Evolutionary conservation across 768 basidiomycete genomes (phyloP), one percentile per base, ranked within the genome.

Genomic region (Terana coerulea): DNA sequence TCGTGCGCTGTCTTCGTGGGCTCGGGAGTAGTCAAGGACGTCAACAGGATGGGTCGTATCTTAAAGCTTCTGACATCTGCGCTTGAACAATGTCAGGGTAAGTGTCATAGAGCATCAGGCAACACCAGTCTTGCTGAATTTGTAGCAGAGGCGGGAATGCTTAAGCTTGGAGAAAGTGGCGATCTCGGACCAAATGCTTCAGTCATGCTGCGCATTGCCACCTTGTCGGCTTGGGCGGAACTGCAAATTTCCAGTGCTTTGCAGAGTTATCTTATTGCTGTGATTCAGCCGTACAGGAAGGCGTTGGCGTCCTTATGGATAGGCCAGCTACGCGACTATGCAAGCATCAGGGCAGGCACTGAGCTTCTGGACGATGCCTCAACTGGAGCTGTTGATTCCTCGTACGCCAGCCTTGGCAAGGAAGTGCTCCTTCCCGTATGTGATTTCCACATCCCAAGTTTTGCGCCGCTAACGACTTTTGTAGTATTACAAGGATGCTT

Each of bases 1-100:
- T 88, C 93, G 9, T 98, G 95, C 60, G 97, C 95, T 2, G 79
- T 93, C 7, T 98, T 95, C 61, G 92, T 98, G 7, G 94, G 95
- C 1, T 92, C 89, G 61, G 95, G 97, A 7, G 84, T 98, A 14
- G 88, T 97, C 22, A 94, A 90, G 64, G 92, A 98, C 66, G 79
- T 95, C 3, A 71, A 71, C 37, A 77, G 91, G 52, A 98, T 99
- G 95, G 95, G 95, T 0, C 82, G 95, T 19, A 95, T 98, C 48
- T 70, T 98, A 39, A 95, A 91, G 67, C 72, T 97, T 9, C 70
- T 99, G 10, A 95, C 87, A 1, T 84, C 78, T 6, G 91, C 94
- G 0, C 73, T 99, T 28, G 90, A 93, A 54, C 92, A 95, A 61
- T 91, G 89, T 19, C 88, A 91, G 73, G 88, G 95, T 93, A 35